A percentile compares a stretch with the other conserved stretches of the same genome.
phyloP scores from a whole-genome alignment of 1,284 basidiomycete species.

The Phylloporus sp. region DNA sequence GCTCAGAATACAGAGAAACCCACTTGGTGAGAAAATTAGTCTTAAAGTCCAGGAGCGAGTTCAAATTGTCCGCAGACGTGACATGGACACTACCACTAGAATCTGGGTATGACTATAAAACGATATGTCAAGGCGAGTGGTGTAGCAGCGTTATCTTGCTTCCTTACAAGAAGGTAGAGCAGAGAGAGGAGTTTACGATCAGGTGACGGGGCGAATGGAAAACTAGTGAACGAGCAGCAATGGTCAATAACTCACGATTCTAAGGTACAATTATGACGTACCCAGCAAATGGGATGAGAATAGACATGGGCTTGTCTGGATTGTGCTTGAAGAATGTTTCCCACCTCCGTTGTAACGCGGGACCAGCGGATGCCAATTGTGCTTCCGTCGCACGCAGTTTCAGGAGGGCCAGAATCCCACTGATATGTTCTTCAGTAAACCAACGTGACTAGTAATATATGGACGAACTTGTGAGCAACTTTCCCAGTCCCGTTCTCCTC shows the following conservation, averaged over 20 bases:
- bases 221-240: constrained; percentile 16
- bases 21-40: constrained; percentile 21
- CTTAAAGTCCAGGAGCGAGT: constrained; percentile 35
- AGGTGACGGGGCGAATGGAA: not conserved
- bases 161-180: constrained; percentile 27
- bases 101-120: constrained; percentile 37
- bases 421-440: constrained; percentile 23
- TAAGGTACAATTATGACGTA: not conserved
- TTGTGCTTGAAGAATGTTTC: constrained; percentile 42
- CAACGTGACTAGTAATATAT: not conserved
- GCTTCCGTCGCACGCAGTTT: constrained; percentile 49
- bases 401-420: constrained; percentile 47
- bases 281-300: constrained; percentile 26
- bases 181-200: constrained; percentile 17
- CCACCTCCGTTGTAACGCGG: constrained; percentile 49
- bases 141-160: not conserved
- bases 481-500: constrained; percentile 9
- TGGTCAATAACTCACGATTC: not conserved
- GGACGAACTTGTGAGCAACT: constrained; percentile 50
- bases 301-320: constrained; percentile 34
- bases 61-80: constrained; percentile 31
- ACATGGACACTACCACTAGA: constrained; percentile 41
- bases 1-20: not conserved
- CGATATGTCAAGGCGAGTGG: constrained; percentile 2
- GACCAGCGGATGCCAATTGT: constrained; percentile 47